Conservation (phyloP, 495 filamentous ascomycete genomes). For the Aspergillus nidulans region DNA sequence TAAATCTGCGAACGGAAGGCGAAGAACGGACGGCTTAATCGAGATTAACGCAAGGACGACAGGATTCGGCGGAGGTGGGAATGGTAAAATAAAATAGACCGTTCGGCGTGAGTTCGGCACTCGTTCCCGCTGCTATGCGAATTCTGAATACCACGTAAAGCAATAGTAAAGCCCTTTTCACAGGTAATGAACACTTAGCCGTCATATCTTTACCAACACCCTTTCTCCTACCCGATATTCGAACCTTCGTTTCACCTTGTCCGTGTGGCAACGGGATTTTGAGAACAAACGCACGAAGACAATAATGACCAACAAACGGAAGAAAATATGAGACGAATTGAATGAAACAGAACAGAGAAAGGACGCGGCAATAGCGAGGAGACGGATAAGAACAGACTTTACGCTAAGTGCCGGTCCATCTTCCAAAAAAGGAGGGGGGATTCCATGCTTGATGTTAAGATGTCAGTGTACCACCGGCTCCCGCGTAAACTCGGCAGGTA, state of each 20-base stretch:
- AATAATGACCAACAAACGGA: not conserved
- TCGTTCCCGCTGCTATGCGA: slow-evolving; percentile 41
- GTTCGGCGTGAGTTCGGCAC: slow-evolving; percentile 42
- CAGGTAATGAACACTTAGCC: slow-evolving; percentile 11
- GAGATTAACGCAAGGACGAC: slow-evolving; percentile 34
- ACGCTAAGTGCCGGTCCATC: slow-evolving; percentile 2
- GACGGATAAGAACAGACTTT: slow-evolving; percentile 5
- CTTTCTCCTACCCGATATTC: not conserved
- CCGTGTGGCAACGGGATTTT: not conserved
- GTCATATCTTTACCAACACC: slow-evolving; percentile 3
- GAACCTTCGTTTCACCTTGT: not conserved
- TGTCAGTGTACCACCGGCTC: slow-evolving; percentile 2
- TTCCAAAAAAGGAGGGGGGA: not conserved
- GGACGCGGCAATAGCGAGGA: not conserved
- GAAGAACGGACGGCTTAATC: slow-evolving; percentile 36
- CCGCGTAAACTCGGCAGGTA: not conserved
- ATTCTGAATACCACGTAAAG: slow-evolving; percentile 20
- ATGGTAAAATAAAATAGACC: slow-evolving; percentile 20
- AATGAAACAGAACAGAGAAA: not conserved
- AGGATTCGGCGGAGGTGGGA: slow-evolving; percentile 26
- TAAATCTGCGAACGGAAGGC: slow-evolving; percentile 35
- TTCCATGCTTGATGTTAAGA: not conserved
- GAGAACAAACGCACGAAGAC: slow-evolving; percentile 5
- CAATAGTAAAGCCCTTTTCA: slow-evolving; percentile 10
- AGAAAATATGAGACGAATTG: slow-evolving; percentile 1